Evolutionary conservation across 805 yeast species (phyloP).

Genomic region (Candida incommunis): DNA sequence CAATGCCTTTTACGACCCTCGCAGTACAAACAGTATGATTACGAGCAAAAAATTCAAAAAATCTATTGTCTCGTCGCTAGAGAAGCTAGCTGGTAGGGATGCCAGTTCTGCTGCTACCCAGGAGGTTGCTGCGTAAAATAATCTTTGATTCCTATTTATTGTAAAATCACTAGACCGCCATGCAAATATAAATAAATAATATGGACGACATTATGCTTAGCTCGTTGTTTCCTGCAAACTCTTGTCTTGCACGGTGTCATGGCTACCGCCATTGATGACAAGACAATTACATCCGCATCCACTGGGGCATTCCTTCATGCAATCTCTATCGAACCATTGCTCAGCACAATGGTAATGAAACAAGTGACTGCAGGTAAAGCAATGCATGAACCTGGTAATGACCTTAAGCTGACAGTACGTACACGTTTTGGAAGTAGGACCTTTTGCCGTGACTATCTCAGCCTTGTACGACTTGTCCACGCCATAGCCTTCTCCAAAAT

Average conservation of each 20-base stretch:
- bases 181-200: no score
- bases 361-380: neutral
- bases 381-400: neutral
- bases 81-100: no score
- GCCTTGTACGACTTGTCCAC: neutral
- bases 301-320: neutral
- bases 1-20: slow-evolving; percentile 19
- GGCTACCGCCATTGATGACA: neutral
- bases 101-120: no score
- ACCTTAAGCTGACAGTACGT: neutral
- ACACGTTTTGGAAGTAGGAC: neutral
- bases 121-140: neutral
- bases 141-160: neutral
- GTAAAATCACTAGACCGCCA: no score
- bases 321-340: neutral
- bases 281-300: neutral
- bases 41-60: slow-evolving; percentile 16
- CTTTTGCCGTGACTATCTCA: neutral
- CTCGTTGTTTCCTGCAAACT: no score
- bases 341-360: neutral
- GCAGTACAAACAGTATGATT: slow-evolving; percentile 8
- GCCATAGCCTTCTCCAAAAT: slow-evolving; percentile 17
- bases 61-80: slow-evolving; percentile 11
- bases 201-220: neutral
- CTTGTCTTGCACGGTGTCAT: no score